Evolutionary conservation across 768 basidiomycete genomes (phyloP), one percentile per base, ranked within the genome.

Genomic region (Suillus lakei): DNA sequence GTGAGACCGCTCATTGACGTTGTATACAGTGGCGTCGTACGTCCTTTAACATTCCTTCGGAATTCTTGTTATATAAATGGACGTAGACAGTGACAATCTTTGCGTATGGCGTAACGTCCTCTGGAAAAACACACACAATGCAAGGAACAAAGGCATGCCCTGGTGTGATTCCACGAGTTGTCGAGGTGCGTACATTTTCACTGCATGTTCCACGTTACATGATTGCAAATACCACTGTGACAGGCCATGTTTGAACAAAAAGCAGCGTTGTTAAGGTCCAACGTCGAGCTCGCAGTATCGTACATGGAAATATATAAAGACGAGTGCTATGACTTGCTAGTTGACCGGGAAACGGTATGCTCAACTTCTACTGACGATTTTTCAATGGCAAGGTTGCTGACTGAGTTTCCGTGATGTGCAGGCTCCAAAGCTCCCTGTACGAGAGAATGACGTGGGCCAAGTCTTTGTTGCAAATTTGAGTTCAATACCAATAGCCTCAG

Each of bases 221-320:
- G 39, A 34, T 46, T 51, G 13, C n/a, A 18, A 54, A 64, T 26
- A 67, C 56, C 8, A 62, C 50, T 18, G 13, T 21, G 28, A 26
- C 46, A 89, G 88, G 84, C 83, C 1, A 84, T 92, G 75, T 89
- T 90, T 71, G 80, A 82, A 61, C 83, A 82, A 72, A 83, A 81
- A 70, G 68, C 75, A 58, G 59, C 74, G 26, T 72, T 83, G 51
- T 71, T 77, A 53, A 73, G 79, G 54, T 80, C 83, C 50, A 75
- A 81, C 43, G 81, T 88, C 5, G 80, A 82, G 1, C 77, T 89
- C 28, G 71, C 82, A 6, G 80, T 91, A 16, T 91, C 91, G 1
- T 95, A 95, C 67, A 91, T 93, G 87, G 94, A 96, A 74, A 93
- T 96, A 61, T 93, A 95, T 78, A 93, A 92, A 72, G 94, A 96